Base-by-base conservation (phyloP, 2,329 filamentous ascomycete species). In the Madurella mycetomatis region DNA sequence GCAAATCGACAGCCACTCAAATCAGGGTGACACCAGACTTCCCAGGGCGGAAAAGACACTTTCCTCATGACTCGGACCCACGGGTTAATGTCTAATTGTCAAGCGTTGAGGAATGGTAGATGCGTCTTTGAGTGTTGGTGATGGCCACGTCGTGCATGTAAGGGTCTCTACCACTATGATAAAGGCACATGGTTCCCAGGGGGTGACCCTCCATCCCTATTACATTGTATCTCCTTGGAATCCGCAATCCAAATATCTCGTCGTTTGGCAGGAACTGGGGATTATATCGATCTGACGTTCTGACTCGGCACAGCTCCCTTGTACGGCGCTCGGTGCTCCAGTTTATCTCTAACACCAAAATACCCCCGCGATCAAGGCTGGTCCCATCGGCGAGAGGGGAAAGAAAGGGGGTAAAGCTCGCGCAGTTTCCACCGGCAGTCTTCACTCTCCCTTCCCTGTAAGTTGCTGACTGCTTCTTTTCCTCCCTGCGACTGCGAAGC, bases 1-100 rank as follows among this genome's bases (percentile, higher is more conserved):
- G 60, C 58, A 60, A 59, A 57, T 59, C 58, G 44, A 39, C 46
- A 59, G 57, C 65, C 66, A 66, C 47, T 62, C 65, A 62, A 63
- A 53, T 56, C 54, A 50, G 12, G 40, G 58, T 57, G 55, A 51
- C 57, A 55, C 54, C 40, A 51, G 51, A 49, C 51, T 57, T 60
- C 48, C 41, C 53, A 60, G 49, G 54, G 47, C 49, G 49, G 49
- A 39, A 51, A 55, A 46, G 32, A 34, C 46, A 31, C 32, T 30
- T 42, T 32, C 40, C 45, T 49, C 53, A 53, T 49, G 46, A 49
- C 49, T 56, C 47, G 50, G 53, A 45, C 53, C 53, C 47, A 44
- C 47, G 46, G 34, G 51, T 55, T 32, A 49, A 52, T 57, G 52
- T 57, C 54, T 53, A 55, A 55, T 54, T 55, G 55, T 55, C 52